Evolutionary conservation across 1,284 basidiomycete genomes (phyloP), one percentile per base, ranked within the genome.

Genomic region (Ustilago xerochloae): DNA sequence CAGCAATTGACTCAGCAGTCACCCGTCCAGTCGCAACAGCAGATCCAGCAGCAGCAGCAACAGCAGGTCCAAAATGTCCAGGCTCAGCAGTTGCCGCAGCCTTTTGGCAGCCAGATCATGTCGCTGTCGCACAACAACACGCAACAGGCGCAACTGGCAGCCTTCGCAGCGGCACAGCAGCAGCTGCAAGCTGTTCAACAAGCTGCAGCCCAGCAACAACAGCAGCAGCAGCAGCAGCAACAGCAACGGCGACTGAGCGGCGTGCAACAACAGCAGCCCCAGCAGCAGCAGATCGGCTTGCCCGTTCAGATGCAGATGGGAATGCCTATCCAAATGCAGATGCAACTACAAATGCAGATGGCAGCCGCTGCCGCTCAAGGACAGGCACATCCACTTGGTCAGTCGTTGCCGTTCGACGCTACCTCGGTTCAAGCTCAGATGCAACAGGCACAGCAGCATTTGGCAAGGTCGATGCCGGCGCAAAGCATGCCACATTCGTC

Each of bases 301-400:
- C 70, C 71, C 1, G 57, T 63, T 32, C 66, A 70, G 13, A 66
- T 71, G 67, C 66, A 70, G 38, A 64, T 71, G 67, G 60, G 63
- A 36, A 62, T 70, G 53, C 66, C 73, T 16, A 74, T 66, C 24
- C 63, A 66, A 48, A 47, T 67, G 75, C 75, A 70, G 28, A 74
- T 77, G 67, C 75, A 77, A 28, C n/a, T 67, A 49, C 69, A 75
- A 39, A 67, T 69, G 64, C 74, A 73, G 36, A 74, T 74, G 69
- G 69, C 68, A 16, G 64, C 73, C 4, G 73, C 69, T 36, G 73
- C 73, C 15, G 67, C 75, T 7, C 67, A 71, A 49, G 68, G 64
- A 13, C 68, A 75, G 53, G 62, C 60, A 2, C 66, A 75, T 24
- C 30, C 61, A 53, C 52, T 67, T 5, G 60, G 55, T 22, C 61